Evolutionary conservation across 2,329 filamentous ascomycete genomes (phyloP).

Genomic region (Pestalotiopsis sp.): DNA sequence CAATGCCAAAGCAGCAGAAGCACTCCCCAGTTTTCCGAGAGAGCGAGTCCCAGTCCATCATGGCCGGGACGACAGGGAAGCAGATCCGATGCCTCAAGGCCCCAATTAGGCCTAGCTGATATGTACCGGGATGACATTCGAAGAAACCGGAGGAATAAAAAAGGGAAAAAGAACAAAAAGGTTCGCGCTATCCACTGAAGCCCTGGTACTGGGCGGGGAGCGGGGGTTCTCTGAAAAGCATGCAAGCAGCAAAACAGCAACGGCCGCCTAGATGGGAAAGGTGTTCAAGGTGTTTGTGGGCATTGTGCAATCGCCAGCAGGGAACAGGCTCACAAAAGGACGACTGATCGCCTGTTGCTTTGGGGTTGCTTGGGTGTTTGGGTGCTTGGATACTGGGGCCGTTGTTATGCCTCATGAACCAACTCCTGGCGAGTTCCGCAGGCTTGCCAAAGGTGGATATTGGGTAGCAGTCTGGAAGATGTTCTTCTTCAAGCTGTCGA

Average conservation of each 20-base stretch:
- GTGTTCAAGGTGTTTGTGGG: not conserved
- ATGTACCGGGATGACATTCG: not conserved
- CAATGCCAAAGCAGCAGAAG: not conserved
- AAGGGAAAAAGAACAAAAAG: not conserved
- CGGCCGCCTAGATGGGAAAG: not conserved
- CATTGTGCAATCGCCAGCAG: not conserved
- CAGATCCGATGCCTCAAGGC: not conserved
- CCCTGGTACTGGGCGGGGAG: not conserved
- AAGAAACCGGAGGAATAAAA: not conserved
- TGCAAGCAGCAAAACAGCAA: not conserved
- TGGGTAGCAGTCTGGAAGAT: not conserved
- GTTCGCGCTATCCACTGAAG: not conserved
- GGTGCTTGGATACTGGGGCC: not conserved
- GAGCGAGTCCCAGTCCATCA: not conserved
- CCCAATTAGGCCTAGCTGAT: not conserved
- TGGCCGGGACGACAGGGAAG: not conserved
- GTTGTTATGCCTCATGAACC: not conserved
- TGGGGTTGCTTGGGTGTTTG: not conserved
- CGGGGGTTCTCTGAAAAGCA: not conserved
- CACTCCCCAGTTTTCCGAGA: not conserved
- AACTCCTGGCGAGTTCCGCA: not conserved
- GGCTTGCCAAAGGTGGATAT: not conserved
- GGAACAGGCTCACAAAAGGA: constrained; percentile 2
- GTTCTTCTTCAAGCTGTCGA: no score
- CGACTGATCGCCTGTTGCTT: not conserved